Base-by-base conservation (phyloP, 148 eudicot species). In the Amaranthus palmeri region DNA sequence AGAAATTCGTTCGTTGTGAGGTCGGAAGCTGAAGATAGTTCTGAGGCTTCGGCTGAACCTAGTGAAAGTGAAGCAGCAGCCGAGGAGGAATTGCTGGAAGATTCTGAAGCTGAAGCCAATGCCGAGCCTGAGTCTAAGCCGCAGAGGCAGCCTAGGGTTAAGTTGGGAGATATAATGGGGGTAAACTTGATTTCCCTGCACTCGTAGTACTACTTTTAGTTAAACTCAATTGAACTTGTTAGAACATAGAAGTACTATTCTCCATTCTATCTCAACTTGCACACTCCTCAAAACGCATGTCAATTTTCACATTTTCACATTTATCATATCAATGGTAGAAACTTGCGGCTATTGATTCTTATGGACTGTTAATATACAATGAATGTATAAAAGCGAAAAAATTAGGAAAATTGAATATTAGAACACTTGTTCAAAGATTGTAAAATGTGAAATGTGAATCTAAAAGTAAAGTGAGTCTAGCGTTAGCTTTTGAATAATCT, bases 141-240 rank as follows among this genome's bases (percentile, higher is more conserved):
- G 3, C 86, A 85, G 8, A 67, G 77, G 58, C 71, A 81, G 75
- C 85, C 83, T 5, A 78, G 82, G 69, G 43, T 78, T 48, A 95
- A 89, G 83, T 77, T 95, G 11, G 99, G 99, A 54, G 99, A 95
- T 15, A 76, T 91, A 9, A 92, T 95, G 97, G 93, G 97, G 97
- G 98, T 93, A 90, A 62, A 14, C 10, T 25, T 25, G 66, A 10
- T 5, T 55, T n/a, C 36, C 4, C 51, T 74, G 52, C 51, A 53
- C 6, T 3, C n/a, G 0, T 65, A 53, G 13, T 48, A 17, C n/a
- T 4, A 13, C 8, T 46, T 12, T 10, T 13, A 5, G 18, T 13
- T 45, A n/a, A 5, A 11, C 7, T 52, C 13, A 10, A 52, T 14
- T 52, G 13, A 8, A 52, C 13, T 8, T 10, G 13, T 52, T 4